Conservation (phyloP, 306 rosid species). For the Glycyrrhiza uralensis region DNA sequence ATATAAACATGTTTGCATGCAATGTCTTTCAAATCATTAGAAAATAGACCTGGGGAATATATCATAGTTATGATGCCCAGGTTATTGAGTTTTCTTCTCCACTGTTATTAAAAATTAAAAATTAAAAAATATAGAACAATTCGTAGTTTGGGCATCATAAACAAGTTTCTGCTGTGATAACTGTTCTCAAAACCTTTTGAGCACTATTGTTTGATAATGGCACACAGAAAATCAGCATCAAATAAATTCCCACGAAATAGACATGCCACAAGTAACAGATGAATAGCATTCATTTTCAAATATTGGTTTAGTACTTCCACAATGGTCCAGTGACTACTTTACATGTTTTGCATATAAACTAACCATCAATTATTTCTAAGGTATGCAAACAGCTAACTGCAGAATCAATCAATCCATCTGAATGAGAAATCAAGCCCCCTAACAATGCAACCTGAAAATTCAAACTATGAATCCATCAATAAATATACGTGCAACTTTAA, state of each 20-base stretch:
- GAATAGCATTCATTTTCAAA: background rate
- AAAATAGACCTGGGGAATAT: background rate
- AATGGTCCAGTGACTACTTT: conserved; percentile 7
- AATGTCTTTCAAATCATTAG: background rate
- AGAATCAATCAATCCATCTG: conserved; percentile 72
- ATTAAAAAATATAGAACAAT: background rate
- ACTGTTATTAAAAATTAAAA: background rate
- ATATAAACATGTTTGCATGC: background rate
- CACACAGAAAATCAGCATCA: background rate
- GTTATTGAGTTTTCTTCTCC: background rate
- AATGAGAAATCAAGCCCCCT: conserved; percentile 76
- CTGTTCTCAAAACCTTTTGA: background rate
- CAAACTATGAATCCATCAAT: conserved; percentile 23
- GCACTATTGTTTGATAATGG: background rate
- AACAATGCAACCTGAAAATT: conserved; percentile 67
- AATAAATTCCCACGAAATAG: conserved; percentile 13
- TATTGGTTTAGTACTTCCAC: conserved; percentile 9
- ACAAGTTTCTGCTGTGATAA: conserved; percentile 8
- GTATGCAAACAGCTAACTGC: conserved; percentile 62
- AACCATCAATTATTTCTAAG: conserved; percentile 57
- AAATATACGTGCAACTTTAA: background rate
- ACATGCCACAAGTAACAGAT: conserved; percentile 8
- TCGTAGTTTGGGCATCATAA: background rate
- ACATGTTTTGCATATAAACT: conserved; percentile 35
- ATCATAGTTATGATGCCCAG: background rate